Percentiles rank a stretch among this genome's conserved stretches.
phyloP scores from a whole-genome alignment of 1,284 basidiomycete genomes.

The Heterobasidion occidentale region DNA sequence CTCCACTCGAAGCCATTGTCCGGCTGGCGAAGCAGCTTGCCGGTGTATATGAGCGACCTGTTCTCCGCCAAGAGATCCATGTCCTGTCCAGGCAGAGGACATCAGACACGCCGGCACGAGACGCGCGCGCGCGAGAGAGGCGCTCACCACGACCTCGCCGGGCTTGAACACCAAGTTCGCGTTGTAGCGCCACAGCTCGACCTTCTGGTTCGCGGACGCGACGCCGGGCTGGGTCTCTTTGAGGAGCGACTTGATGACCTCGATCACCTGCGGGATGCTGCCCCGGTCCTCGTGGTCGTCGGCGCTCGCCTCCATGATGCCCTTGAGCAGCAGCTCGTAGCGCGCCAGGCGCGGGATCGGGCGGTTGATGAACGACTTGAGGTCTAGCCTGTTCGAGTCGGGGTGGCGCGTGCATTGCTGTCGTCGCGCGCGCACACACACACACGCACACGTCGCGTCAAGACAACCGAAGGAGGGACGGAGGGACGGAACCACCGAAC shows the following conservation, averaged over 20 bases:
- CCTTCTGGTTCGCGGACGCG: conserved; percentile 75
- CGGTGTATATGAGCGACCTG: conserved; percentile 75
- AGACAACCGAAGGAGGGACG: neutral
- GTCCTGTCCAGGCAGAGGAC: conserved; percentile 39
- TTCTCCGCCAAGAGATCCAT: conserved; percentile 83
- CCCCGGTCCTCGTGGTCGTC: conserved; percentile 71
- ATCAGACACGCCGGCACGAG: neutral
- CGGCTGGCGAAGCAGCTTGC: conserved; percentile 77
- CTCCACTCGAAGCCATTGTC: conserved; percentile 78
- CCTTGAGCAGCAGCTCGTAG: conserved; percentile 81
- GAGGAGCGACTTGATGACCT: conserved; percentile 77
- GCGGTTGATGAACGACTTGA: conserved; percentile 85
- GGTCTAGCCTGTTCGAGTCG: conserved; percentile 71
- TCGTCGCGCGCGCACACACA: no score
- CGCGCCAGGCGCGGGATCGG: conserved; percentile 85
- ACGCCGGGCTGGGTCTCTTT: conserved; percentile 85
- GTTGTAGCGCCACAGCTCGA: conserved; percentile 81
- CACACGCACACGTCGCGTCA: neutral
- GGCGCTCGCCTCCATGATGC: conserved; percentile 69
- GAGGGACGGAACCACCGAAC: no score
- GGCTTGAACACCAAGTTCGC: conserved; percentile 73
- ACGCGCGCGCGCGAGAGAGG: neutral
- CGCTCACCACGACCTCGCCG: conserved; percentile 69
- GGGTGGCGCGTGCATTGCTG: conserved; percentile 67
- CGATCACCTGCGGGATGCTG: conserved; percentile 76